Conservation (phyloP, 2,329 filamentous ascomycete genomes). For the Fusarium irregulare region DNA sequence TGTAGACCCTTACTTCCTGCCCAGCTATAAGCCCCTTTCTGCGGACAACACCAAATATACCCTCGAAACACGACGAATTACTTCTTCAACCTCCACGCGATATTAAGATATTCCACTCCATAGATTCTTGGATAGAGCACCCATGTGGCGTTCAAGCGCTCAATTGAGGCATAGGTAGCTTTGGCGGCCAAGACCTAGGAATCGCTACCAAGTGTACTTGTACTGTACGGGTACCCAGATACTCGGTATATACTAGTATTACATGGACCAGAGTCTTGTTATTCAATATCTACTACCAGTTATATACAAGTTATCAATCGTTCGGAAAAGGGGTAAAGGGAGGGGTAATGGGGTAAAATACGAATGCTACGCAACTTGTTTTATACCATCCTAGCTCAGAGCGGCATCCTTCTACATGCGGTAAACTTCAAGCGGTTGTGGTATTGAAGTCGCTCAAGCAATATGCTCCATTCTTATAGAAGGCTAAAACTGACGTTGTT, state of each 20-base stretch:
- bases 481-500: neutral
- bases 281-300: neutral
- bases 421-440: neutral
- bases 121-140: too few species aligned
- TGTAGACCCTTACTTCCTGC: neutral
- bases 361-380: neutral
- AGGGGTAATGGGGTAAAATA: neutral
- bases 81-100: rapidly evolving
- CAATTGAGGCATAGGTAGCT: neutral
- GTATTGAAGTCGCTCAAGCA: neutral
- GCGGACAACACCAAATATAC: neutral
- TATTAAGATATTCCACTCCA: rapidly evolving
- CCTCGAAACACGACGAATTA: neutral
- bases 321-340: too few species aligned
- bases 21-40: neutral
- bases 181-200: neutral
- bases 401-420: too few species aligned
- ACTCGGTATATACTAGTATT: neutral
- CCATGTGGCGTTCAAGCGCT: neutral
- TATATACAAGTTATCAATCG: neutral
- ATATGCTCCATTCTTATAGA: neutral
- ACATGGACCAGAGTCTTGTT: neutral
- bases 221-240: neutral
- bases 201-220: neutral
- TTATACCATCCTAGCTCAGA: neutral